Evolutionary conservation across 805 yeast genomes (phyloP).

Genomic region (Metschnikowia continentalis): DNA sequence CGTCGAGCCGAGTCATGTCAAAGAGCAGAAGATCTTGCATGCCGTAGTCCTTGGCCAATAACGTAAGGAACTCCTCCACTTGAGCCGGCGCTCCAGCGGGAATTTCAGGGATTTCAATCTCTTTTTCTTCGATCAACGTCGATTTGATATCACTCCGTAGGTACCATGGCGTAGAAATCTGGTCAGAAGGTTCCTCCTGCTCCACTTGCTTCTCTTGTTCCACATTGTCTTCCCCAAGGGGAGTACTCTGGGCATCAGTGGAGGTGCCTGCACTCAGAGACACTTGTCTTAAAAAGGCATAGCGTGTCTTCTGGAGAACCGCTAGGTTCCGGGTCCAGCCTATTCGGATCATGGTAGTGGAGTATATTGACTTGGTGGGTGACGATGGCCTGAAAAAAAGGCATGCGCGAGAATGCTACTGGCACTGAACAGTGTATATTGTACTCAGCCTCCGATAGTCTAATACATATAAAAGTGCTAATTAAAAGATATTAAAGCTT

Average conservation of each 20-base stretch:
- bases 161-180: slow-evolving; percentile 53
- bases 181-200: background rate
- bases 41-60: slow-evolving; percentile 60
- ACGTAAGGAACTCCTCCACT: slow-evolving; percentile 41
- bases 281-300: background rate
- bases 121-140: slow-evolving; percentile 22
- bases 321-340: background rate
- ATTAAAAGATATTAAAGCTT: too few relatives aligned
- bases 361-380: background rate
- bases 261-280: background rate
- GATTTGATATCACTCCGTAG: slow-evolving; percentile 41
- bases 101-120: slow-evolving; percentile 45
- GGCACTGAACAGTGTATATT: background rate
- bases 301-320: background rate
- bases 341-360: background rate
- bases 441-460: too few relatives aligned
- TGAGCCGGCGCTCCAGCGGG: slow-evolving; percentile 59
- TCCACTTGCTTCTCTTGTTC: background rate
- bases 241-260: background rate
- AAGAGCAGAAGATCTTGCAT: slow-evolving; percentile 57
- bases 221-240: background rate
- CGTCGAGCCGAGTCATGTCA: slow-evolving; percentile 49
- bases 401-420: background rate
- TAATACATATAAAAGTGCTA: too few relatives aligned
- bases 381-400: background rate